Base-by-base conservation (phyloP, 1,139 yeast species). In the Dujonia santamariae region DNA sequence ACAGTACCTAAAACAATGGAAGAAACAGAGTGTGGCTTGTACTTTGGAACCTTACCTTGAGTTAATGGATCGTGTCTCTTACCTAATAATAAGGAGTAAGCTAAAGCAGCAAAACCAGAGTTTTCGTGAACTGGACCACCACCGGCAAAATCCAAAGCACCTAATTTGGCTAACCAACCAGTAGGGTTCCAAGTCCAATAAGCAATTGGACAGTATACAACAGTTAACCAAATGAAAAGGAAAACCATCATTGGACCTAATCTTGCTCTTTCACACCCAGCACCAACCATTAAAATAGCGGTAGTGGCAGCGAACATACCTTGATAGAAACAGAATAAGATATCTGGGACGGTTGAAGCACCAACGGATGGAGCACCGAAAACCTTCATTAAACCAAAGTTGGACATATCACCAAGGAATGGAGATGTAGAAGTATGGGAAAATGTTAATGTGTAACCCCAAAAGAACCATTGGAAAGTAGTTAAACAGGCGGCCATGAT, bases 41-140 rank as follows among this genome's bases (percentile, higher is more conserved):
- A 87, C 57, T 83, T 83, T 45, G 96, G 96, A 46, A 85, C 73
- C 47, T 78, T 78, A 37, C 78, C 76, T 32, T 66, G 63, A 23
- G 94, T 75, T 41, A 80, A 66, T 24, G 90, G 90, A 54, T 86
- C 96, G 52, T 80, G 78, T 71, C 98, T 85, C 69, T 83, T 86
- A 63, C 98, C 98, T 53, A 92, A 75, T 45, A 86, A 67, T 38
- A 90, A 70, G 25, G 98, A 95, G 57, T 90, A 90, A 37, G 96
- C 94, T 44, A 92, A 72, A 27, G 97, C 97, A 52, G 95, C 95
- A 49, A 84, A 85, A 47, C 98, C 98, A 26, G 96, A 85, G 50
- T 87, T 71, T 67, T 86, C 87, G 65, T 92, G 98, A 40, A 92
- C 97, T 44, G 97, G 96, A 43, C 97, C 96, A 54, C 97, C 97